phyloP scores from a whole-genome alignment of 2,329 filamentous ascomycete species.

The Colletotrichum sp. region DNA sequence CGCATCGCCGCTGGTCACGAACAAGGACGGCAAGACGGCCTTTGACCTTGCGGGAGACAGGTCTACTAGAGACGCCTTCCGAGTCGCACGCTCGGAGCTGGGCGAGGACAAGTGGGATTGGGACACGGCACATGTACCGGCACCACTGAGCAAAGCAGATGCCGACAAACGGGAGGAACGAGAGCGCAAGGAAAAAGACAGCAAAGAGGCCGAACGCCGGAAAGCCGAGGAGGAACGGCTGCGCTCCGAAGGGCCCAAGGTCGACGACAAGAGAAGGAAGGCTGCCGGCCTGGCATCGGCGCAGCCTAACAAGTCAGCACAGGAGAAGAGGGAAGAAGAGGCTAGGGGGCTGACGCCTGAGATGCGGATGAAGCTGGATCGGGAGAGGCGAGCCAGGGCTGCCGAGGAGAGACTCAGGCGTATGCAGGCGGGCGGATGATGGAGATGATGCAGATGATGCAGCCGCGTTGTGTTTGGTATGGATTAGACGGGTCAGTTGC shows the following conservation, averaged over 20 bases:
- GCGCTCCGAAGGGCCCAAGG: constrained; percentile 67
- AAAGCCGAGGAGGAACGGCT: constrained; percentile 78
- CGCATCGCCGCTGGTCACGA: constrained; percentile 75
- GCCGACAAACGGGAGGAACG: constrained; percentile 71
- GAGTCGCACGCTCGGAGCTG: constrained; percentile 81
- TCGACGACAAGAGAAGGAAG: constrained; percentile 55
- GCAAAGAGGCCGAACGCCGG: constrained; percentile 72
- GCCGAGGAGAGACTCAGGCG: constrained; percentile 85
- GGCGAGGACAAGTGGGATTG: constrained; percentile 81
- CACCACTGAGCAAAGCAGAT: constrained; percentile 72
- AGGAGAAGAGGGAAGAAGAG: constrained; percentile 85
- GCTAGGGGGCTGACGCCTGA: constrained; percentile 84
- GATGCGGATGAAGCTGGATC: constrained; percentile 81
- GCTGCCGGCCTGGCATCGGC: constrained; percentile 60
- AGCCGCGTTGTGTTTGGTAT: not conserved
- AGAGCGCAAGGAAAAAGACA: constrained; percentile 72
- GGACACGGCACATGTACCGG: constrained; percentile 75
- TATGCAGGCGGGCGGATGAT: constrained; percentile 54
- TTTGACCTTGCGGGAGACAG: constrained; percentile 90
- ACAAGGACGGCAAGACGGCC: constrained; percentile 79
- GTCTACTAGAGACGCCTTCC: constrained; percentile 87
- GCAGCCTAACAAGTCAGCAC: constrained; percentile 71
- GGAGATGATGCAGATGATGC: not conserved
- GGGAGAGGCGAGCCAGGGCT: constrained; percentile 88
- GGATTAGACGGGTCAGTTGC: not conserved